Evolutionary conservation across 441 rosid species (phyloP).

Genomic region (Erodium trifolium): DNA sequence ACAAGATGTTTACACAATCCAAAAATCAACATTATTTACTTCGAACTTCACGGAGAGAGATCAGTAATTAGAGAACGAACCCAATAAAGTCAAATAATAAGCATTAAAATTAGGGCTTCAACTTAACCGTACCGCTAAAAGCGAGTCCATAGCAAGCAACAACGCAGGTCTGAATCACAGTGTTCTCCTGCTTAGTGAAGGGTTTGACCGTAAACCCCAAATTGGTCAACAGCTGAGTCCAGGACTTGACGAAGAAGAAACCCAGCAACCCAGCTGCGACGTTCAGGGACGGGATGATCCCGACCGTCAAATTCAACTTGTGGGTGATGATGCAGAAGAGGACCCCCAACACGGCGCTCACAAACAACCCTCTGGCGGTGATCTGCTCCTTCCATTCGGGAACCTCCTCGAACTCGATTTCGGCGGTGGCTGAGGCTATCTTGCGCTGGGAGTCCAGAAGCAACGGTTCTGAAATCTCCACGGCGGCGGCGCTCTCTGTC

Average conservation of each 20-base stretch:
- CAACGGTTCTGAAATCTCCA: conserved; percentile 47
- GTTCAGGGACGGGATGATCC: conserved; percentile 81
- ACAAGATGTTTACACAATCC: not conserved
- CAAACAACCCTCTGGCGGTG: conserved; percentile 57
- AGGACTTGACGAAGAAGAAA: conserved; percentile 79
- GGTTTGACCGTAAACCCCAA: conserved; percentile 53
- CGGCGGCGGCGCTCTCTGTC: conserved; percentile 13
- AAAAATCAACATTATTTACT: not conserved
- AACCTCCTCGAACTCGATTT: conserved; percentile 22
- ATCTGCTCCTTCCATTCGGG: conserved; percentile 90
- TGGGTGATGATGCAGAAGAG: conserved; percentile 82
- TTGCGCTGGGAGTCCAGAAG: not conserved
- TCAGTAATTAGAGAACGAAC: not conserved
- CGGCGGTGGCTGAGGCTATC: not conserved
- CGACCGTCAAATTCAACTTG: conserved; percentile 79
- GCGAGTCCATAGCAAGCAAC: conserved; percentile 94
- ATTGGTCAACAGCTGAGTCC: conserved; percentile 59
- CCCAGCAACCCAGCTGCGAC: conserved; percentile 84
- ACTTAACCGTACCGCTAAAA: conserved; percentile 46
- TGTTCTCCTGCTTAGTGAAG: conserved; percentile 67
- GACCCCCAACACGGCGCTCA: conserved; percentile 56
- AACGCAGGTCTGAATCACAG: conserved; percentile 31
- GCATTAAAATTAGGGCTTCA: not conserved
- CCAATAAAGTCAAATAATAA: not conserved
- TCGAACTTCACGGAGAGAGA: too few species aligned